Percentiles rank a stretch among this genome's conserved stretches.
Evolutionary conservation across 2,329 filamentous ascomycete genomes (phyloP).

Genomic region (Colletotrichum godetiae): DNA sequence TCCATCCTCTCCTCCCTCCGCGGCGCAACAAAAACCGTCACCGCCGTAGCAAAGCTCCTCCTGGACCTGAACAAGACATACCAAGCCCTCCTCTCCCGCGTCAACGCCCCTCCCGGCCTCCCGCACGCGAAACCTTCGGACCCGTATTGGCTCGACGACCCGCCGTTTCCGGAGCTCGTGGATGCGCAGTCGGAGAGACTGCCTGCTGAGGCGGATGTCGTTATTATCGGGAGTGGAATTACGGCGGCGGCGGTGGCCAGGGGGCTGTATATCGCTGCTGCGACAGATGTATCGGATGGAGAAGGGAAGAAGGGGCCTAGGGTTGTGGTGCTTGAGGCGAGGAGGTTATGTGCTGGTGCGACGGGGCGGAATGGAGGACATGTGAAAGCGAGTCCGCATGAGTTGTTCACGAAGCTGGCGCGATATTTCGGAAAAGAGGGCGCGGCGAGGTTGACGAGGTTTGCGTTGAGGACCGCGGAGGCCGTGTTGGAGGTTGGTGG

Average conservation of each 20-base stretch:
- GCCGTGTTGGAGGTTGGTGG: conserved; percentile 51
- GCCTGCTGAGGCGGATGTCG: conserved; percentile 55
- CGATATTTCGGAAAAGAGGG: conserved; percentile 44
- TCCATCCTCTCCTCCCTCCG: conserved; percentile 44
- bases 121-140: conserved; percentile 54
- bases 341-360: conserved; percentile 61
- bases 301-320: conserved; percentile 3
- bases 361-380: conserved; percentile 66
- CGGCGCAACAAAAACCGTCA: conserved; percentile 38
- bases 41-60: conserved; percentile 41
- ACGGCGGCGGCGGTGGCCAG: conserved; percentile 56
- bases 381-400: conserved; percentile 58
- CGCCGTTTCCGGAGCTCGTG: conserved; percentile 55
- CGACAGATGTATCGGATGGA: background rate
- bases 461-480: conserved; percentile 56
- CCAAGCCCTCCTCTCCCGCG: conserved; percentile 44
- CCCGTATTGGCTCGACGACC: conserved; percentile 59
- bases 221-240: conserved; percentile 67
- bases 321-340: conserved; percentile 63
- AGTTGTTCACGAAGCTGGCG: conserved; percentile 50
- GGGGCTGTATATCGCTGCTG: conserved; percentile 23
- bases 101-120: conserved; percentile 49
- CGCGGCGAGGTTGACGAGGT: conserved; percentile 54
- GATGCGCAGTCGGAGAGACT: conserved; percentile 46
- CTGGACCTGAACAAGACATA: conserved; percentile 42